Percentiles rank a stretch among this genome's conserved stretches.
Conservation (phyloP, 306 rosid species). For the Corylus heterophylla region DNA sequence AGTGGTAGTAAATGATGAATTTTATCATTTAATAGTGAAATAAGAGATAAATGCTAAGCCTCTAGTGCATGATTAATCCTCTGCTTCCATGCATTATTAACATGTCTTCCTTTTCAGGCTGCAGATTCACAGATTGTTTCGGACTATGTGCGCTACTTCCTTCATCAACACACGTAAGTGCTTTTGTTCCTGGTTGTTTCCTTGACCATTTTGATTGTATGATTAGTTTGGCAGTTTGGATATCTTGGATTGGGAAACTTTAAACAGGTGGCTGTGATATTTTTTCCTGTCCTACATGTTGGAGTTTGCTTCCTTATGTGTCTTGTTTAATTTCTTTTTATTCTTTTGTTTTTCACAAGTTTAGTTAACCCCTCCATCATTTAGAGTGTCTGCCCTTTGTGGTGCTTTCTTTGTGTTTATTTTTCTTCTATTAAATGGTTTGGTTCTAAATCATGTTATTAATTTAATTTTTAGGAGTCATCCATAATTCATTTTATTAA, state of each 20-base stretch:
- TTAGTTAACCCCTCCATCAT: not conserved
- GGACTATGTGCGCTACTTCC: constrained; percentile 90
- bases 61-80: not conserved
- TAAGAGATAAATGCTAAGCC: not conserved
- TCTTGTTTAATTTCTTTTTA: not conserved
- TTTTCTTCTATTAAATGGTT: not conserved
- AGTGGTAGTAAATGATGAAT: too few species aligned
- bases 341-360: not conserved
- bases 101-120: constrained; percentile 56
- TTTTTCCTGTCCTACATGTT: too few species aligned
- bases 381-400: not conserved
- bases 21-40: not conserved
- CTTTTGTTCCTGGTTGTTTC: constrained; percentile 4
- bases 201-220: not conserved
- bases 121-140: constrained; percentile 95
- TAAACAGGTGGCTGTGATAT: not conserved
- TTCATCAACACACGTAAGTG: constrained; percentile 90
- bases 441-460: not conserved
- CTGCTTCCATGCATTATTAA: constrained; percentile 11
- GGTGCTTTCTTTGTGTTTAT: not conserved
- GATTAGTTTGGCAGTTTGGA: constrained; percentile 7
- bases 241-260: not conserved
- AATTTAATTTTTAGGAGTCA: not conserved
- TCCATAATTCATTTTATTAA: not conserved
- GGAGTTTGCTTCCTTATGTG: not conserved